phyloP scores from a whole-genome alignment of 106 monocot species.

The Alisma plantagoaquatica region DNA sequence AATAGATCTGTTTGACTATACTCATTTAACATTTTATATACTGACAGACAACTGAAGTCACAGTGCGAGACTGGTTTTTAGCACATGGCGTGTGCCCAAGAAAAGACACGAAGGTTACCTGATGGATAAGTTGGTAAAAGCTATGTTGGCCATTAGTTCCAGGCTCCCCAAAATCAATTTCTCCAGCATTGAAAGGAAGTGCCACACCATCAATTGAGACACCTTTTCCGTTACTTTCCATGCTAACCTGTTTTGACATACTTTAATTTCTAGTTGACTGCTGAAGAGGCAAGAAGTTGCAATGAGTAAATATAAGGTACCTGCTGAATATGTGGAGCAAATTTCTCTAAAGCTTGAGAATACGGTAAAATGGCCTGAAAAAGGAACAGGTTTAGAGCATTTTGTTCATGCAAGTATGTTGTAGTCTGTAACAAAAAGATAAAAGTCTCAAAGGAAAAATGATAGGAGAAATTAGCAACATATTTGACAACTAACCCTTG shows the following conservation, averaged over 20 bases:
- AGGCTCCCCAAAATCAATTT: constrained; percentile 99
- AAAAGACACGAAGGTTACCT: constrained; percentile 46
- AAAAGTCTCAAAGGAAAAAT: not conserved
- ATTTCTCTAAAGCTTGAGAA: constrained; percentile 87
- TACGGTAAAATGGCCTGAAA: constrained; percentile 92
- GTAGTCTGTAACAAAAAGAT: not conserved
- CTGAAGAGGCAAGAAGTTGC: too few relatives aligned
- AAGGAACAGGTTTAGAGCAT: not conserved
- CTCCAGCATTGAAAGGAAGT: constrained; percentile 85
- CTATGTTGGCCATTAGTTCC: constrained; percentile 99
- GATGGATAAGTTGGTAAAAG: constrained; percentile 96
- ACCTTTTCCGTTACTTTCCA: constrained; percentile 99
- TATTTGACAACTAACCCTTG: constrained; percentile 52
- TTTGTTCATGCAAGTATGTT: not conserved
- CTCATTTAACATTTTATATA: too few relatives aligned
- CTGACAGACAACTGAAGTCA: too few relatives aligned
- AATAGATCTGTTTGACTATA: too few relatives aligned
- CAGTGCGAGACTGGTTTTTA: too few relatives aligned
- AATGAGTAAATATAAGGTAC: constrained; percentile 26
- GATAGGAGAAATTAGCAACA: not conserved
- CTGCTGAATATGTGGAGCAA: constrained; percentile 98
- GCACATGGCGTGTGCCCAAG: too few relatives aligned
- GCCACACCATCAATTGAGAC: constrained; percentile 95
- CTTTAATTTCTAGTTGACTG: too few relatives aligned
- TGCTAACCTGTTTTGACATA: constrained; percentile 78